These are phyloP conservation scores for Bryum argenteum DNA, from an alignment of 225 moss, liverwort and hornwort genomes.

Conservation along the genomic window DNA sequence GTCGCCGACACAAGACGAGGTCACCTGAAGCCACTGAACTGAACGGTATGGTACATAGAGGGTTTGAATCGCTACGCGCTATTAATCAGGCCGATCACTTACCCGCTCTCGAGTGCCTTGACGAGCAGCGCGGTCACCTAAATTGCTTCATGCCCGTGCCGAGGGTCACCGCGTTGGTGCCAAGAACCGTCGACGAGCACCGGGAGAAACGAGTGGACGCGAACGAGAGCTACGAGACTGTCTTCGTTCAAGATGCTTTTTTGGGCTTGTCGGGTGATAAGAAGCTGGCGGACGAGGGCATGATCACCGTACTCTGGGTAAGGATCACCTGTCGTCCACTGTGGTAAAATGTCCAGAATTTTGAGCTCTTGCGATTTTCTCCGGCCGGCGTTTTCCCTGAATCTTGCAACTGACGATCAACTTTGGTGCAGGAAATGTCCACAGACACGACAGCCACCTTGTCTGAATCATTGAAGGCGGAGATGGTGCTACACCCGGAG, in stretches of 20 bases:
- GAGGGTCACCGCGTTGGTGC: constrained; percentile 54
- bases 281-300: constrained; percentile 51
- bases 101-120: constrained; percentile 62
- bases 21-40: constrained; percentile 37
- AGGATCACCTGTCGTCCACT: too few species aligned
- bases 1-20: constrained; percentile 39
- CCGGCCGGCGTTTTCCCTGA: too few species aligned
- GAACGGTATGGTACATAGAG: constrained; percentile 62
- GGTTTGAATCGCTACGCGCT: constrained; percentile 81
- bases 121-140: constrained; percentile 55
- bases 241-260: constrained; percentile 61
- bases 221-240: constrained; percentile 21
- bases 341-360: too few species aligned
- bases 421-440: constrained; percentile 91
- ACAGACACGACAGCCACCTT: constrained; percentile 91
- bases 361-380: too few species aligned
- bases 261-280: constrained; percentile 42
- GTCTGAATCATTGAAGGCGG: constrained; percentile 83
- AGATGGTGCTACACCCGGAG: constrained; percentile 63
- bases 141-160: constrained; percentile 66
- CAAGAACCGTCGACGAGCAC: constrained; percentile 67
- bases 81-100: constrained; percentile 94
- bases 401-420: too few species aligned
- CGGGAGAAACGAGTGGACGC: constrained; percentile 25
- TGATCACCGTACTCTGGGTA: constrained; percentile 65